phyloP scores from a whole-genome alignment of 2,329 filamentous ascomycete species.

The Aspergillus fumigatus region DNA sequence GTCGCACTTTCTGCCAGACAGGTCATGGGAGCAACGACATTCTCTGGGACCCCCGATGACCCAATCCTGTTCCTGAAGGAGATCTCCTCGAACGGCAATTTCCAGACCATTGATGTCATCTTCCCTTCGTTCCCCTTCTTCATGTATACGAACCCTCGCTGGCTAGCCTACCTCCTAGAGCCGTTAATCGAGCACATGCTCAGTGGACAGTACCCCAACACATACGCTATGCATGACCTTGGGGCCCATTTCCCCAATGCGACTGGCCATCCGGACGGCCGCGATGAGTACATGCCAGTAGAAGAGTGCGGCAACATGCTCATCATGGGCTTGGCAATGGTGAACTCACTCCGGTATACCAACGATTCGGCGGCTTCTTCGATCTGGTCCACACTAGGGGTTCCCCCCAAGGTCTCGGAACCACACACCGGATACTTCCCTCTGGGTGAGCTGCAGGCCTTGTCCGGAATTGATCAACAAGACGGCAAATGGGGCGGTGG shows the following conservation, averaged over 20 bases:
- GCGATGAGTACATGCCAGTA: slow-evolving; percentile 54
- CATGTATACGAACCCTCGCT: slow-evolving; percentile 75
- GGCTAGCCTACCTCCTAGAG: slow-evolving; percentile 74
- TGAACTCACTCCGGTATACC: slow-evolving; percentile 67
- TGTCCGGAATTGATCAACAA: slow-evolving; percentile 53
- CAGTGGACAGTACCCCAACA: slow-evolving; percentile 77
- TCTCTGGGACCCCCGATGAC: slow-evolving; percentile 65
- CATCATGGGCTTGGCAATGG: slow-evolving; percentile 73
- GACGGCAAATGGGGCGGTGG: slow-evolving; percentile 59
- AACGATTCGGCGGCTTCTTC: slow-evolving; percentile 54
- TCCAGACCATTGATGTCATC: slow-evolving; percentile 82
- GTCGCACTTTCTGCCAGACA: slow-evolving; percentile 74
- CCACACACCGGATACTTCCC: slow-evolving; percentile 40
- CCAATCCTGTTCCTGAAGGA: slow-evolving; percentile 79
- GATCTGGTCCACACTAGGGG: slow-evolving; percentile 49
- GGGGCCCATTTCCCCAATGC: slow-evolving; percentile 52
- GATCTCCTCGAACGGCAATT: slow-evolving; percentile 79
- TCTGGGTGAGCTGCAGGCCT: slow-evolving; percentile 45
- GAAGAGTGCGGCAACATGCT: slow-evolving; percentile 68
- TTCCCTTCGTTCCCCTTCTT: slow-evolving; percentile 85
- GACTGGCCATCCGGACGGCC: slow-evolving; percentile 50
- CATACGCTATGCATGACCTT: slow-evolving; percentile 51
- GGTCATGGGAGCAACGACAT: slow-evolving; percentile 72
- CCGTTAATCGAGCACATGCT: slow-evolving; percentile 76
- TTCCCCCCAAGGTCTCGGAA: slow-evolving; percentile 17